Percentiles rank a stretch among this genome's conserved stretches.
phyloP scores from a whole-genome alignment of 2,329 filamentous ascomycete species.

The Aspergillus unguis region DNA sequence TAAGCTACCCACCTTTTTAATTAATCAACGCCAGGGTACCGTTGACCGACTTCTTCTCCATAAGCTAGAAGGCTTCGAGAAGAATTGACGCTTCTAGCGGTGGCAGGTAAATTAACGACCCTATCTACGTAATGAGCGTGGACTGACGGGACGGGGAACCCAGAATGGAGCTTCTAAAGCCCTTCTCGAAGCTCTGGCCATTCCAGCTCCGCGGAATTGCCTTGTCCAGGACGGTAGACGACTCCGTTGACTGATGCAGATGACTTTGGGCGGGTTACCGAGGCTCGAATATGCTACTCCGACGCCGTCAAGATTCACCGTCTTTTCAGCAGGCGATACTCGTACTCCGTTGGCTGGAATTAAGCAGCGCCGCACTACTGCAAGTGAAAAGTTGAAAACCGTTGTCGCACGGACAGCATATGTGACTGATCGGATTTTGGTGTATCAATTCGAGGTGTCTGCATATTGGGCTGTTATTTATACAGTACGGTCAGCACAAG shows the following conservation, averaged over 20 bases:
- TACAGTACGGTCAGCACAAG: neutral
- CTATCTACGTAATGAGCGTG: neutral
- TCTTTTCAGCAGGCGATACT: neutral
- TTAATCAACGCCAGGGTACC: neutral
- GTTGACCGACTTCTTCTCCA: neutral
- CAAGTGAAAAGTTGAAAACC: slow-evolving; percentile 14
- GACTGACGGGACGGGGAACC: too few species aligned
- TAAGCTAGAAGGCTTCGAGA: neutral
- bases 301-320: neutral
- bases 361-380: neutral
- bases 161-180: too few species aligned
- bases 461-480: neutral
- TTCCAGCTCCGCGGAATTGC: too few species aligned
- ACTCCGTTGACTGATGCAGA: neutral
- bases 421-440: slow-evolving; percentile 1
- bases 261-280: neutral
- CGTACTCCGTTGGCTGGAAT: too few species aligned
- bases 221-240: neutral
- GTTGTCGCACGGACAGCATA: slow-evolving; percentile 29
- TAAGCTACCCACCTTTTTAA: neutral
- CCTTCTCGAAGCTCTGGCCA: too few species aligned
- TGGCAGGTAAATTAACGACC: neutral
- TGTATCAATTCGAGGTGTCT: neutral
- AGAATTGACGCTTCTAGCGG: neutral
- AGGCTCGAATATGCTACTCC: neutral